Base-by-base conservation (phyloP, 2,329 filamentous ascomycete species). In the Nemania serpens region DNA sequence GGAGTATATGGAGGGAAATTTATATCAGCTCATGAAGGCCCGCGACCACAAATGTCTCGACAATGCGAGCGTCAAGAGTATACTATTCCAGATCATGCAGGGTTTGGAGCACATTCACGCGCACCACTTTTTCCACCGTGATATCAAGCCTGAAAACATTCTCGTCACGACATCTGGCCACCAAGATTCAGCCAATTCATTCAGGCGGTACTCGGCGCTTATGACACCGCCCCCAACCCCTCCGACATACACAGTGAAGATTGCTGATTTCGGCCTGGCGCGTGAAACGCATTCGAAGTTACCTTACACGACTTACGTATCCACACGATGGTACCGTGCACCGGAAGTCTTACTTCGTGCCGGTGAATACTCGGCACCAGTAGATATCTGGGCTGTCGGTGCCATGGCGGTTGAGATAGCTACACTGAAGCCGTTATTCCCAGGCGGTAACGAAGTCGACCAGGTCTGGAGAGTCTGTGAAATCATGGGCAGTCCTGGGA, bases 1-100 rank as follows among this genome's bases (percentile, higher is more conserved):
- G 95, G 95, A 99, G 79, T 97, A 96, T 78, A 99, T 99, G 95
- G 95, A 99, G 75, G 95, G 95, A 52, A 99, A 99, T 76, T 84
- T 99, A 1, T 99, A 99, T 77, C 95, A 99, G 77, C 80, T 99
- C 65, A 99, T 99, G 95, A 99, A 99, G 81, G 90, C 95, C 54
- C 88, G 95, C 62, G 95, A 99, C 69, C 94, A 97, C 82, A 98
- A 98, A 77, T 90, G 84, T 65, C 84, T 99, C 29, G 95, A 99
- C 72, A 90, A 91, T 56, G 86, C 85, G 63, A 96, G 91, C 70
- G 95, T 99, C 63, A 98, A 99, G 83, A 98, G 94, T 80, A 96
- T 99, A 65, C 83, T 99, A 39, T 97, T 91, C 78, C 95, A 99
- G 79, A 99, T 99, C 71, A 88, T 99, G 79, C 91, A 92, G 55